Evolutionary conservation across 2,329 filamentous ascomycete genomes (phyloP), one percentile per base, ranked within the genome.

Genomic region (Aspergillus oerlinghausenensis): DNA sequence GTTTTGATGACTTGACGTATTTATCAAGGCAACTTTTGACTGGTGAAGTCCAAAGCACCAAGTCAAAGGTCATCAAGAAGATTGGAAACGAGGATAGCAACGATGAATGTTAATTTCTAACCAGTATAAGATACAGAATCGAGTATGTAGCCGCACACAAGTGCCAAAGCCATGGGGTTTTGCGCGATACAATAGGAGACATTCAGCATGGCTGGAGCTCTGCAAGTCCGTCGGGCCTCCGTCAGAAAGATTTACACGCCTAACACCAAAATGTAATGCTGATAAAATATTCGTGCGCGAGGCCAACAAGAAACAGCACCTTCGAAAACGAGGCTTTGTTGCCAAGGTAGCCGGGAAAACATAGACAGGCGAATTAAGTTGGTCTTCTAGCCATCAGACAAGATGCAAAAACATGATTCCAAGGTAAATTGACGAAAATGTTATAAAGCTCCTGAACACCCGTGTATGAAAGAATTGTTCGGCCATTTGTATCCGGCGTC

Each of bases 391-490:
- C 6, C 32, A 38, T 38, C 14, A 17, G 32, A 14, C 32, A 38
- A n/a, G 5, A 38, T 38, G 32, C 23, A 32, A 48, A 29, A 38
- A 49, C 26, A 25, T 38, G 32, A 14, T 17, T n/a, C 32, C 6
- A 38, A 7, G 32, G 11, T 14, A 17, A 32, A 35, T 17, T 17
- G 14, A 17, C 32, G 32, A 17, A 35, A 38, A 7, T 38, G 4
- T 8, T 38, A 38, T 38, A 14, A 17, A 6, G 6, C 14, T 38
- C 32, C 5, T 69, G 67, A 71, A 67, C 85, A 88, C 28, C 72
- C 79, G 66, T 87, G 65, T 70, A 88, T 81, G 57, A 85, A 78
- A 1, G 78, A 78, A 64, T 88, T 88, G 67, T 79, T 79, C 2
- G 86, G 86, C 83, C 84, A 86, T 2, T 72, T 63, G 60, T 83